A percentile compares a stretch with the other conserved stretches of the same genome.
These are phyloP conservation scores for Nitzschia palea DNA, from an alignment of 108 stramenopile genomes.

Conservation along the genomic window DNA sequence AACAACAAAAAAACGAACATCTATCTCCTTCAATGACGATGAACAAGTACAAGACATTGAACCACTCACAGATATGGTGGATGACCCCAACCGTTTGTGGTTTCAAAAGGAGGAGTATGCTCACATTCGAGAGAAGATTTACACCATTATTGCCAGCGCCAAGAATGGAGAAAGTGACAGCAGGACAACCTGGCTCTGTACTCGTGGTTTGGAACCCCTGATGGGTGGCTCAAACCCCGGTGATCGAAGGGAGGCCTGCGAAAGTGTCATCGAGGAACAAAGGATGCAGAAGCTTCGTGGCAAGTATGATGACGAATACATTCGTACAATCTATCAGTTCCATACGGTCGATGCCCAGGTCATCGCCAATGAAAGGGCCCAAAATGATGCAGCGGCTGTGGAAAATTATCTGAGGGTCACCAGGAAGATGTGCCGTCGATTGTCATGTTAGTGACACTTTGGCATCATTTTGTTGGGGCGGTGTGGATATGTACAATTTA, in stretches of 20 bases:
- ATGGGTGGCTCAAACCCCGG: background rate
- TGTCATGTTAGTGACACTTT: conserved; percentile 22
- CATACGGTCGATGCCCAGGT: conserved; percentile 14
- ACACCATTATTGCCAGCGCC: background rate
- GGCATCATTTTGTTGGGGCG: too few relatives aligned
- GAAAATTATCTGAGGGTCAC: conserved; percentile 11
- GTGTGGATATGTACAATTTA: too few relatives aligned
- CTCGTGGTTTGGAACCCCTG: conserved; percentile 10
- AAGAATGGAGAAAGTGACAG: conserved; percentile 6
- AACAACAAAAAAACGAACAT: background rate
- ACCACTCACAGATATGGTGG: conserved; percentile 7
- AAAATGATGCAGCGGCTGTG: conserved; percentile 6
- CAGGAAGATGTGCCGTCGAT: conserved; percentile 16
- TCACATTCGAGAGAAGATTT: conserved; percentile 14
- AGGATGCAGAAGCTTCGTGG: conserved; percentile 6
- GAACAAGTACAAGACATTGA: conserved; percentile 1
- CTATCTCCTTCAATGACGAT: conserved; percentile 16
- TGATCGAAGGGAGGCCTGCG: conserved; percentile 9
- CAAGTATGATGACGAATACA: conserved; percentile 7
- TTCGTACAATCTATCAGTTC: conserved; percentile 11
- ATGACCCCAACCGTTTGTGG: conserved; percentile 10
- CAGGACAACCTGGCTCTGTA: conserved; percentile 7
- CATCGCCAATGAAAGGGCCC: conserved; percentile 6
- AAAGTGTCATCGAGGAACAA: conserved; percentile 13
- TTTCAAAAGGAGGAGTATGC: conserved; percentile 21